Conservation (phyloP, 2,329 filamentous ascomycete genomes). For the Camptophora hylomeconis region DNA sequence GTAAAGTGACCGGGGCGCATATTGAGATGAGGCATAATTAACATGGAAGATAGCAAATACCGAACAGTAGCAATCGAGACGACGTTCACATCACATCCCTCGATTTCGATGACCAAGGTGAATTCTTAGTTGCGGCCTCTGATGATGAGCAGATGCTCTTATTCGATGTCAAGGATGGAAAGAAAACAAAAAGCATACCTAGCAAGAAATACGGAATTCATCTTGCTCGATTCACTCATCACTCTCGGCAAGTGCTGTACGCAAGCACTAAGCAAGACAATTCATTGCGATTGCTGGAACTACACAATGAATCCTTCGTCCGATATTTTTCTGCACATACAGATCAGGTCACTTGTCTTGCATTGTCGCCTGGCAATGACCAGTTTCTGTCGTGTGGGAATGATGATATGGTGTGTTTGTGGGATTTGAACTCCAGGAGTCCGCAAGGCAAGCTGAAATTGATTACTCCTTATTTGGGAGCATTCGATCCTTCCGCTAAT, state of each 20-base stretch:
- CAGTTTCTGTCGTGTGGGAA: constrained; percentile 83
- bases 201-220: constrained; percentile 97
- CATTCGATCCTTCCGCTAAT: constrained; percentile 83
- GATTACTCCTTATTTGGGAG: constrained; percentile 65
- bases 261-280: constrained; percentile 90
- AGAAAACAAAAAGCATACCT: constrained; percentile 74
- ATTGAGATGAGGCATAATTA: no score
- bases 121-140: constrained; percentile 79
- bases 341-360: constrained; percentile 66
- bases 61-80: constrained; percentile 20
- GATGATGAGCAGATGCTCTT: constrained; percentile 93
- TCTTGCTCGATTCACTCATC: constrained; percentile 86
- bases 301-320: constrained; percentile 89
- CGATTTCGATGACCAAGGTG: constrained; percentile 91
- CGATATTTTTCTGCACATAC: constrained; percentile 92
- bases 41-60: constrained; percentile 47
- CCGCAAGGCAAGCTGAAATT: constrained; percentile 71
- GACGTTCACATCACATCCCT: constrained; percentile 67
- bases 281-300: constrained; percentile 72
- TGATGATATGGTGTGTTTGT: constrained; percentile 83
- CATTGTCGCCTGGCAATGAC: constrained; percentile 75
- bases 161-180: constrained; percentile 84
- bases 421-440: constrained; percentile 73
- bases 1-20: constrained; percentile 31
- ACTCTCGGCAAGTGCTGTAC: constrained; percentile 81